These are phyloP conservation scores for Pulveroboletus sp. DNA, from an alignment of 768 basidiomycete genomes.

Conservation along the genomic window DNA sequence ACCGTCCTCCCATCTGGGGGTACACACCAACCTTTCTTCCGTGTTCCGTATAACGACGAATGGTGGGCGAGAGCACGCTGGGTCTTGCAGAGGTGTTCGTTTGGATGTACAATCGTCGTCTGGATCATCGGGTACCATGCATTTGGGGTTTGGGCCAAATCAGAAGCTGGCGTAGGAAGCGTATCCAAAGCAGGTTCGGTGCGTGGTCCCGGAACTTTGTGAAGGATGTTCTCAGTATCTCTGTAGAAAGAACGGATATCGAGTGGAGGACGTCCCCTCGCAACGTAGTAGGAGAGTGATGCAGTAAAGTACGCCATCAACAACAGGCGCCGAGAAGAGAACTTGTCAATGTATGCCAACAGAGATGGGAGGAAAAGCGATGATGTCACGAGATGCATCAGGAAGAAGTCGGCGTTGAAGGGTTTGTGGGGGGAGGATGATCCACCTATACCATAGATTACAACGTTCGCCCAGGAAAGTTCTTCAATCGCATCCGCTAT, in stretches of 20 bases:
- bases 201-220: constrained; percentile 26
- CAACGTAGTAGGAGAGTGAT: constrained; percentile 29
- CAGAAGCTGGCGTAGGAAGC: constrained; percentile 32
- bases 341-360: constrained; percentile 33
- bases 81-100: constrained; percentile 50
- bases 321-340: constrained; percentile 24
- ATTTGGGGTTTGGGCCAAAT: constrained; percentile 41
- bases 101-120: constrained; percentile 50
- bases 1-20: constrained; percentile 11
- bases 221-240: constrained; percentile 30
- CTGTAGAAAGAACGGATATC: constrained; percentile 32
- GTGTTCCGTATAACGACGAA: constrained; percentile 39
- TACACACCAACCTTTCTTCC: constrained; percentile 27
- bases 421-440: constrained; percentile 38
- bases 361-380: constrained; percentile 56
- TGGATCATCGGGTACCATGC: constrained; percentile 56
- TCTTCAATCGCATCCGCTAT: constrained; percentile 58
- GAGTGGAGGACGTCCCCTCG: constrained; percentile 32
- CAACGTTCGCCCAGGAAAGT: constrained; percentile 48
- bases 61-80: constrained; percentile 48
- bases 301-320: constrained; percentile 29
- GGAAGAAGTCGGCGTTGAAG: constrained; percentile 66
- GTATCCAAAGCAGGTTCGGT: constrained; percentile 24
- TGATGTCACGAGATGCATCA: constrained; percentile 70
- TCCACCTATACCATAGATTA: constrained; percentile 61